Evolutionary conservation across 768 basidiomycete species (phyloP).

Genomic region (Boletus reticulatus): DNA sequence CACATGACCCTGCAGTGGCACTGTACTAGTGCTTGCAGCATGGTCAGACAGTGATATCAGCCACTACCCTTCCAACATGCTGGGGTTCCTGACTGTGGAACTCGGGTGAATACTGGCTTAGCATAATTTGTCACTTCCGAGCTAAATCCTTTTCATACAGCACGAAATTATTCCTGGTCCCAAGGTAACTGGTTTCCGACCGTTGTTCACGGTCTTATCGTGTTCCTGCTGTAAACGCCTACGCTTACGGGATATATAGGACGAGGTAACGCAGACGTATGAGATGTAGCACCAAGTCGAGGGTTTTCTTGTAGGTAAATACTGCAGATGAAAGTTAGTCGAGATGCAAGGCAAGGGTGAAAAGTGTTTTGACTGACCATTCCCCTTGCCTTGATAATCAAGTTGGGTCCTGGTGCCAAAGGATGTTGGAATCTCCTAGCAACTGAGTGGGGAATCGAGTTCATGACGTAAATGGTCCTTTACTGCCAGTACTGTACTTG

Average conservation of each 20-base stretch:
- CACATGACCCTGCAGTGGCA: too few species aligned
- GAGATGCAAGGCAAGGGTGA: constrained; percentile 38
- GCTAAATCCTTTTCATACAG: too few species aligned
- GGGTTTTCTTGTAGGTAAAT: constrained; percentile 64
- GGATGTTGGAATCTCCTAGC: not conserved
- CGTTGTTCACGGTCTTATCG: too few species aligned
- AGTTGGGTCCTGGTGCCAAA: not conserved
- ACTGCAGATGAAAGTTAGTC: constrained; percentile 43
- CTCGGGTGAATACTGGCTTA: too few species aligned
- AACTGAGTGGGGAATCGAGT: not conserved
- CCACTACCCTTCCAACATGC: too few species aligned
- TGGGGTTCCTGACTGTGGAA: too few species aligned
- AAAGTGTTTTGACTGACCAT: constrained; percentile 39
- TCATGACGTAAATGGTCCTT: constrained; percentile 6
- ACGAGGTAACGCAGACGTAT: constrained; percentile 54
- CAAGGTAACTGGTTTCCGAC: too few species aligned
- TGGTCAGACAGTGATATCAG: too few species aligned
- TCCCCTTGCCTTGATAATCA: constrained; percentile 45
- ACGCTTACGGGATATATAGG: constrained; percentile 61
- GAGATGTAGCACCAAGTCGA: constrained; percentile 59
- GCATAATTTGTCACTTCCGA: too few species aligned
- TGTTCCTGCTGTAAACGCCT: constrained; percentile 35
- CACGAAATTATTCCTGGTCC: too few species aligned
- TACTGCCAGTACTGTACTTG: not conserved
- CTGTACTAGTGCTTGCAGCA: too few species aligned